Percentiles rank a stretch among this genome's conserved stretches.
These are phyloP conservation scores for Mycena sanguinolenta DNA, from an alignment of 768 basidiomycete species.

Conservation along the genomic window DNA sequence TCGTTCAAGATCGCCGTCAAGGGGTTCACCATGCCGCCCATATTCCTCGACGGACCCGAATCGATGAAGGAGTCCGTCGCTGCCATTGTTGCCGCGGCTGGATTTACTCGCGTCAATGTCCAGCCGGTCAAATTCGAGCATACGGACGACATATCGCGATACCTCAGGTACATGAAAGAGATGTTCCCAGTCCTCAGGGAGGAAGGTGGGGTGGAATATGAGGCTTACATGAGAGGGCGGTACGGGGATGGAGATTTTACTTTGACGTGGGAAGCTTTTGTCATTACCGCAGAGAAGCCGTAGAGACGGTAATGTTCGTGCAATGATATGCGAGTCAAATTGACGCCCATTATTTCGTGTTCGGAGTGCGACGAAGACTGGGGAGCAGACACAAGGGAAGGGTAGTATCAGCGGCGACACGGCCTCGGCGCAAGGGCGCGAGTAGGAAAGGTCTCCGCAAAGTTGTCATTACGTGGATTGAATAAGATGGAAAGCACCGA, in stretches of 20 bases:
- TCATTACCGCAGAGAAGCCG: conserved; percentile 20
- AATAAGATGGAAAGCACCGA: too few relatives aligned
- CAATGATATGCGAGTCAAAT: too few relatives aligned
- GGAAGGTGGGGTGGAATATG: conserved; percentile 8
- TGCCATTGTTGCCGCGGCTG: background rate
- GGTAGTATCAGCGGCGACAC: too few relatives aligned
- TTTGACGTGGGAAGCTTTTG: conserved; percentile 20
- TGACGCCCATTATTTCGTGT: too few relatives aligned
- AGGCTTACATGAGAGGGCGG: conserved; percentile 13
- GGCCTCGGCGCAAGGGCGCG: too few relatives aligned
- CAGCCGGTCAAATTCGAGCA: conserved; percentile 7
- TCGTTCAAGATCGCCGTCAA: background rate
- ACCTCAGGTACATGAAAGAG: background rate
- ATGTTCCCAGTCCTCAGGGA: background rate
- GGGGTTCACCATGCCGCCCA: conserved; percentile 10
- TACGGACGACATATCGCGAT: conserved; percentile 1
- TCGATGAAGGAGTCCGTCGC: conserved; percentile 5
- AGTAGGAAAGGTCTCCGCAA: too few relatives aligned
- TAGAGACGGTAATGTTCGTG: too few relatives aligned
- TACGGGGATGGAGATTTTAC: conserved; percentile 21
- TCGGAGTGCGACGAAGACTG: too few relatives aligned
- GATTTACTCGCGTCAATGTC: conserved; percentile 18
- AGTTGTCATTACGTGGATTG: too few relatives aligned
- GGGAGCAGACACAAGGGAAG: too few relatives aligned
- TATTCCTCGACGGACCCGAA: background rate